Percentiles rank a stretch among this genome's conserved stretches.
Conservation (phyloP, 75 land plant genomes). For the Adiantum capillusveneris region DNA sequence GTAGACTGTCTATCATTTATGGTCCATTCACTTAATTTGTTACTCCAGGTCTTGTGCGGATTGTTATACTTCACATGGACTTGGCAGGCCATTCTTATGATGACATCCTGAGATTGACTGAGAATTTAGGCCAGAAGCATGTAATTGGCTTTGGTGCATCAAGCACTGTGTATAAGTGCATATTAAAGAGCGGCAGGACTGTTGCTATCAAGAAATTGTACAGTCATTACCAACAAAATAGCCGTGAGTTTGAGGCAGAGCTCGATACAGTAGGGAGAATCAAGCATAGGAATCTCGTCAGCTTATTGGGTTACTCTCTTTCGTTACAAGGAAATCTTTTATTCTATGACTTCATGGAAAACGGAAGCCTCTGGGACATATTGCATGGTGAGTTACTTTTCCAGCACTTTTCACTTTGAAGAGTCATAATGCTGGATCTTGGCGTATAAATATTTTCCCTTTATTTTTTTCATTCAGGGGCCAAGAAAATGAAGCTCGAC, state of each 20-base stretch:
- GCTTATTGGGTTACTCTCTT: constrained; percentile 86
- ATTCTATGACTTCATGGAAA: constrained; percentile 96
- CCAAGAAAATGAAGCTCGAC: constrained; percentile 77
- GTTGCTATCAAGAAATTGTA: constrained; percentile 91
- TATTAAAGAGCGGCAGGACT: constrained; percentile 83
- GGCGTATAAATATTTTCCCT: background rate
- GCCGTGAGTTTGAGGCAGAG: constrained; percentile 91
- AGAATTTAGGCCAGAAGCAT: constrained; percentile 81
- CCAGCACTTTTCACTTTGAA: background rate
- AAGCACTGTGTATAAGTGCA: constrained; percentile 94
- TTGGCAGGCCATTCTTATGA: constrained; percentile 94
- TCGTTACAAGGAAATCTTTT: constrained; percentile 77
- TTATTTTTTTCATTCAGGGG: background rate
- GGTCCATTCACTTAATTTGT: background rate
- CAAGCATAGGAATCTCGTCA: constrained; percentile 89
- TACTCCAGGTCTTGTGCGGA: constrained; percentile 50
- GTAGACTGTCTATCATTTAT: background rate
- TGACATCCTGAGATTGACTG: constrained; percentile 93
- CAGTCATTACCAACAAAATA: constrained; percentile 64
- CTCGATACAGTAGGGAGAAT: constrained; percentile 86
- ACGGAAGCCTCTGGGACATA: constrained; percentile 94
- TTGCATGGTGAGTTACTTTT: constrained; percentile 69
- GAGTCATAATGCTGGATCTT: too few species aligned
- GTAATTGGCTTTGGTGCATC: constrained; percentile 94
- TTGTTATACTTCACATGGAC: constrained; percentile 90